Evolutionary conservation across 768 basidiomycete genomes (phyloP), one percentile per base, ranked within the genome.

Genomic region (Panellus pusillus): DNA sequence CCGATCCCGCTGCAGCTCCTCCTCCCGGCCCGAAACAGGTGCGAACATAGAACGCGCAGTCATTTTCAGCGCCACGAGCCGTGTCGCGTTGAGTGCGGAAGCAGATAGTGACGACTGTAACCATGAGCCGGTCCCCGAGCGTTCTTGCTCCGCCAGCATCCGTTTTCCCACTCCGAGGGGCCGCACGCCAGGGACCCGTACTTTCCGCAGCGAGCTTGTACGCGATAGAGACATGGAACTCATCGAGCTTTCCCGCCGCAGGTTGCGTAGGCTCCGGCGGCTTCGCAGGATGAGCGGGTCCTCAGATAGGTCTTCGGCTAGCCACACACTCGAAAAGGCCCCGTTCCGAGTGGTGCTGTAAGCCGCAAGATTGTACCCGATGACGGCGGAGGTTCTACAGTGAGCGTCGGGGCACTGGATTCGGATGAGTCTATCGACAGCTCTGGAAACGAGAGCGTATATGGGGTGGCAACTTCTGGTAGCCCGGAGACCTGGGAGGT

Each of bases 321-420:
- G 78, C 86, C 88, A 91, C 13, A 92, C 89, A 44, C 77, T 77
- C 43, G 83, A 85, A 67, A 92, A 92, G 1, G 87, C 80, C 38
- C 89, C 89, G 32, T 79, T 18, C 89, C 89, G 2, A 92, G 75
- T 4, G 74, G 68, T 2, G 73, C 74, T 28, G 81, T 60, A 8
- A 91, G 79, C 18, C 72, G 72, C 15, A 85, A 71, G 15, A 74
- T 67, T n/a, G 72, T 65, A 3, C 62, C 58, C 50, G 64, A 42
- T n/a, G 60, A 44, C 24, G 54, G 39, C 48, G 61, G 29, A 31
- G 52, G 29, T 12, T 56, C 40, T 4, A 57, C 55, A 13, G 39
- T 61, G 18, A 61, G 42, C 55, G 47, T 50, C 15, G 47, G 47
- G 17, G 40, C 24, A 7, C 28, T 29, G 5, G 24, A 17, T 36